Conservation (phyloP, 176 grass and related monocot genomes). For the Aegilops umbellulata region DNA sequence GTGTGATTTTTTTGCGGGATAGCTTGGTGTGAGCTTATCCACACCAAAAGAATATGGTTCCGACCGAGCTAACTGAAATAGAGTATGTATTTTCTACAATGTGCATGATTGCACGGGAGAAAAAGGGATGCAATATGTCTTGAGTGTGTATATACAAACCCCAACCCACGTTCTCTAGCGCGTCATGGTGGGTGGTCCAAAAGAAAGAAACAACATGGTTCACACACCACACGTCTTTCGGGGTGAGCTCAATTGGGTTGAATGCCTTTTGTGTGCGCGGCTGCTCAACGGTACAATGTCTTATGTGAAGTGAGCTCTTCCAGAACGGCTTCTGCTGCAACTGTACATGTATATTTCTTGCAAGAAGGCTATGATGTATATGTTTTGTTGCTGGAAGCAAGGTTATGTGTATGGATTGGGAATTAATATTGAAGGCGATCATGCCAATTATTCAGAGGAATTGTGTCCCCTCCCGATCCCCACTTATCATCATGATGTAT, state of each 20-base stretch:
- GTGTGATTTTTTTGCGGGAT: no score
- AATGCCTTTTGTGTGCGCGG: not conserved
- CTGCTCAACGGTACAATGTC: not conserved
- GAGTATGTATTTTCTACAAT: not conserved
- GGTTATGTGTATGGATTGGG: not conserved
- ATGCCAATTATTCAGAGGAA: not conserved
- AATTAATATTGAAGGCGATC: not conserved
- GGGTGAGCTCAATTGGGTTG: no score
- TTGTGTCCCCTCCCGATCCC: not conserved
- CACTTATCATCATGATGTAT: not conserved
- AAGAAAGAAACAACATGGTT: not conserved
- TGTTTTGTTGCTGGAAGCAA: not conserved
- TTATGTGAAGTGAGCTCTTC: not conserved
- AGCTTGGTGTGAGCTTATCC: slow-evolving; percentile 34
- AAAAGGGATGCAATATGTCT: slow-evolving; percentile 26
- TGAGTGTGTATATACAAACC: not conserved
- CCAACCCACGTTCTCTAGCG: not conserved
- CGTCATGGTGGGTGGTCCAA: not conserved
- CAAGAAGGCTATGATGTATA: not conserved
- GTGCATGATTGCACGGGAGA: not conserved
- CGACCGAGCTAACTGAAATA: not conserved
- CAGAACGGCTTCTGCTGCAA: not conserved
- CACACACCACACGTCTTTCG: not conserved
- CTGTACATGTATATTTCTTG: not conserved
- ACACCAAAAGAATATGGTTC: not conserved